Percentiles rank a stretch among this genome's conserved stretches.
These are phyloP conservation scores for Karstenula rhodostoma DNA, from an alignment of 2,329 filamentous ascomycete genomes.

Conservation along the genomic window DNA sequence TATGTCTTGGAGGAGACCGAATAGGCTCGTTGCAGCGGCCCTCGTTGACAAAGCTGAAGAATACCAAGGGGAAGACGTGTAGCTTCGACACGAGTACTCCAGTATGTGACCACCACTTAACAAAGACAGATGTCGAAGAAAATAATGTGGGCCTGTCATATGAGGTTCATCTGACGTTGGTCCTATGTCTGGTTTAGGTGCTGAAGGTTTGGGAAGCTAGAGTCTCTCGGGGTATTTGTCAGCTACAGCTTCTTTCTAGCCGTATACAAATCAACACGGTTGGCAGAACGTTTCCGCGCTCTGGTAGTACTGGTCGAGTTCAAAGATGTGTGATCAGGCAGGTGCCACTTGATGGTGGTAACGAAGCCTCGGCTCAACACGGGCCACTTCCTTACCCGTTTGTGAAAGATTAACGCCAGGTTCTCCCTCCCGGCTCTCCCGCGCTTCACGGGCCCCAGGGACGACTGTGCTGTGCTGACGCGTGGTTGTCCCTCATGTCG, in stretches of 20 bases:
- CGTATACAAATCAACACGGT: background rate
- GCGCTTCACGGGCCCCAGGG: background rate
- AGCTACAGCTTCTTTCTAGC: background rate
- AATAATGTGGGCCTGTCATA: no score
- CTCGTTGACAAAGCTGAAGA: no score
- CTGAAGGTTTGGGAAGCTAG: no score
- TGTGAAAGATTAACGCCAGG: background rate
- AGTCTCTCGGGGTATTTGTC: no score
- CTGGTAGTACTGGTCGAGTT: background rate
- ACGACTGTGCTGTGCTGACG: conserved; percentile 2
- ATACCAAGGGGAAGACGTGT: no score
- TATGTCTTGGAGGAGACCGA: no score
- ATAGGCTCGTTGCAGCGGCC: no score
- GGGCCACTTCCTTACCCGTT: conserved; percentile 1
- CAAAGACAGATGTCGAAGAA: no score
- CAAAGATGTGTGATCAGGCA: background rate
- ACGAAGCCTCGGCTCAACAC: conserved; percentile 4
- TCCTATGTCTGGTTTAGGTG: no score
- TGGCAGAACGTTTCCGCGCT: background rate
- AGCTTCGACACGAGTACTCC: no score
- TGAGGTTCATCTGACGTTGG: no score
- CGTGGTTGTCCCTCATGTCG: background rate
- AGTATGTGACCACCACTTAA: no score
- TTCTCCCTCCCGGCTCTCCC: background rate
- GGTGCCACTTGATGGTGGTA: background rate